A percentile compares a stretch with the other conserved stretches of the same genome.
phyloP scores from a whole-genome alignment of 352 stramenopile species.

The Pilasporangium apinafurcum region DNA sequence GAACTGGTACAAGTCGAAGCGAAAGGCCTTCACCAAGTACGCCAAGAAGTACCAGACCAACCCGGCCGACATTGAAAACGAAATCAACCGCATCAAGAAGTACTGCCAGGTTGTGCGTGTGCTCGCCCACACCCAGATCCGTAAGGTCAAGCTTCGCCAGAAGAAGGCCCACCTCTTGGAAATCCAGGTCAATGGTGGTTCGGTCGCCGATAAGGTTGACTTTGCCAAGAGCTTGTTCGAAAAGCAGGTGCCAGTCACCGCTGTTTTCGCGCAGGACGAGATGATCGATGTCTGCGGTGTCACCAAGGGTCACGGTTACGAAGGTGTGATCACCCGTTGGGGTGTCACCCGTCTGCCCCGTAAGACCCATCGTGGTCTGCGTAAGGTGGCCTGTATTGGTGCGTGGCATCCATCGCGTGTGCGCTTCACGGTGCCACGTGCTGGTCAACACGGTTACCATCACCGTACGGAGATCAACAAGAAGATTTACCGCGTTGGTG shows the following conservation, averaged over 20 bases:
- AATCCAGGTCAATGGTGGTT: constrained; percentile 99
- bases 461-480: constrained; percentile 99
- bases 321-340: constrained; percentile 99
- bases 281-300: constrained; percentile 98
- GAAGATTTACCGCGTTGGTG: constrained; percentile 99
- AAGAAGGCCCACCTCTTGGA: constrained; percentile 99
- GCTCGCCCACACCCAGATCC: constrained; percentile 99
- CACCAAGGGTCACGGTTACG: constrained; percentile 98
- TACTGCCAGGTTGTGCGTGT: constrained; percentile 99
- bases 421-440: constrained; percentile 96
- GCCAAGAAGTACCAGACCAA: constrained; percentile 98
- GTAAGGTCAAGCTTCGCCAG: constrained; percentile 98
- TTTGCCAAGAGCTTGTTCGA: constrained; percentile 99
- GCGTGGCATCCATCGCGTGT: constrained; percentile 99
- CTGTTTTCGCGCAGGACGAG: constrained; percentile 96
- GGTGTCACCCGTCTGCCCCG: constrained; percentile 98
- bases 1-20: constrained; percentile 99
- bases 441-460: constrained; percentile 99
- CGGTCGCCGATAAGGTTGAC: constrained; percentile 97
- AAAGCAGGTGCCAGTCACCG: constrained; percentile 97
- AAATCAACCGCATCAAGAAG: constrained; percentile 99
- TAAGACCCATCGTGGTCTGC: constrained; percentile 99
- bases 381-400: constrained; percentile 99
- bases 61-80: constrained; percentile 90
- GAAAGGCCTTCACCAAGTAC: constrained; percentile 99